Percentiles rank a stretch among this genome's conserved stretches.
These are phyloP conservation scores for Tricholomella constricta DNA, from an alignment of 768 basidiomycete species.

Conservation along the genomic window DNA sequence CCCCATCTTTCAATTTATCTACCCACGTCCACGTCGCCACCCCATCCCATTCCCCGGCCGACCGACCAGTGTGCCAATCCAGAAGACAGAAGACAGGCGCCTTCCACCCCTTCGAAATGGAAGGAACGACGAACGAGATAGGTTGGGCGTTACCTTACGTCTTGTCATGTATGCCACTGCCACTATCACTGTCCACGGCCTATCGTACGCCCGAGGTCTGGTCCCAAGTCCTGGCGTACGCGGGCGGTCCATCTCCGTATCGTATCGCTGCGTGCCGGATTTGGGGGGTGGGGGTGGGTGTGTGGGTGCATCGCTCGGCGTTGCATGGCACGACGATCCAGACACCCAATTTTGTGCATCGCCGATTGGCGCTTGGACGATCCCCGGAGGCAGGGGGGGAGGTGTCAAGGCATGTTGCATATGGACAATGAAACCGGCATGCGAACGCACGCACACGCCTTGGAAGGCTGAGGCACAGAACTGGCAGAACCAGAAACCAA, in stretches of 20 bases:
- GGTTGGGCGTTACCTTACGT: conserved; percentile 15
- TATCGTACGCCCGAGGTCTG: conserved; percentile 11
- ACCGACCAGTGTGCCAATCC: not conserved
- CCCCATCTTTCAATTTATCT: too few relatives aligned
- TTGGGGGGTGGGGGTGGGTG: too few relatives aligned
- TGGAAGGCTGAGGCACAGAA: not conserved
- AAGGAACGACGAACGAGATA: conserved; percentile 9
- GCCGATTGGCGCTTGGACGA: not conserved
- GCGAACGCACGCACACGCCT: not conserved
- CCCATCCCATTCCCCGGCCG: too few relatives aligned
- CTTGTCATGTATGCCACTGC: conserved; percentile 3
- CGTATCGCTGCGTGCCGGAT: too few relatives aligned
- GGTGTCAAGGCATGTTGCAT: too few relatives aligned
- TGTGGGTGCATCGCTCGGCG: not conserved
- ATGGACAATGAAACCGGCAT: not conserved
- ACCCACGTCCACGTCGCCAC: too few relatives aligned
- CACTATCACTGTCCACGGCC: not conserved
- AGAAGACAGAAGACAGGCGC: not conserved
- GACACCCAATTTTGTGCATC: not conserved
- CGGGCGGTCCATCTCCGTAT: not conserved
- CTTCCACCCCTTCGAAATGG: conserved; percentile 9
- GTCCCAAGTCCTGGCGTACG: too few relatives aligned
- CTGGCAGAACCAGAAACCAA: too few relatives aligned
- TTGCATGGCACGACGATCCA: conserved; percentile 8
- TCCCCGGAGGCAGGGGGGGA: too few relatives aligned